Conservation (phyloP, 192 early-diverging fungal genomes). For the Phycomyces nitens region DNA sequence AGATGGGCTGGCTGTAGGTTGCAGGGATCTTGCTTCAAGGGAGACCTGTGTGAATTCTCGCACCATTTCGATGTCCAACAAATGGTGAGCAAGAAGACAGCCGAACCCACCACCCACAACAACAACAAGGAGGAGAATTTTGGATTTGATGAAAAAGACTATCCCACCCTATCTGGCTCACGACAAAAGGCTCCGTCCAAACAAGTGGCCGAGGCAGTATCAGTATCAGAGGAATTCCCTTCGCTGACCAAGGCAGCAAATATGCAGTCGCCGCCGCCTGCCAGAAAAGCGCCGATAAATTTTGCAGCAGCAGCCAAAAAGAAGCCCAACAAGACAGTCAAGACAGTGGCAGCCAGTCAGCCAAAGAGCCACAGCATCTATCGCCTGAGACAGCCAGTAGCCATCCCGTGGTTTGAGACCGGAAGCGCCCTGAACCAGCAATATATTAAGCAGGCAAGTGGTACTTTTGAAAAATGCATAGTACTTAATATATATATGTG, state of each 20-base stretch:
- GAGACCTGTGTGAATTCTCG: conserved; percentile 49
- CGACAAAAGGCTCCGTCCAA: not conserved
- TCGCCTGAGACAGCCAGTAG: conserved; percentile 17
- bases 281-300: conserved; percentile 22
- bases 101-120: not conserved
- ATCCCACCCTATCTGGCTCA: conserved; percentile 1
- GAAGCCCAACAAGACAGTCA: conserved; percentile 15
- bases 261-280: not conserved
- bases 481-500: not conserved
- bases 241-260: conserved; percentile 8
- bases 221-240: conserved; percentile 10
- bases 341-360: conserved; percentile 9
- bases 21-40: conserved; percentile 50
- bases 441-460: conserved; percentile 32
- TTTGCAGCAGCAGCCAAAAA: conserved; percentile 39
- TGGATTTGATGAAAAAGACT: conserved; percentile 6
- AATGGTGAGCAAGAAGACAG: conserved; percentile 30
- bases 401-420: conserved; percentile 49
- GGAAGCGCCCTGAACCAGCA: conserved; percentile 36
- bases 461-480: not conserved
- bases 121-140: not conserved
- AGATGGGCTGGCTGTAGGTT: conserved; percentile 42
- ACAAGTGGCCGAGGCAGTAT: conserved; percentile 1
- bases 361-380: conserved; percentile 5
- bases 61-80: conserved; percentile 40